Base-by-base conservation (phyloP, 1,139 yeast species). In the Yamadazyma sp. region DNA sequence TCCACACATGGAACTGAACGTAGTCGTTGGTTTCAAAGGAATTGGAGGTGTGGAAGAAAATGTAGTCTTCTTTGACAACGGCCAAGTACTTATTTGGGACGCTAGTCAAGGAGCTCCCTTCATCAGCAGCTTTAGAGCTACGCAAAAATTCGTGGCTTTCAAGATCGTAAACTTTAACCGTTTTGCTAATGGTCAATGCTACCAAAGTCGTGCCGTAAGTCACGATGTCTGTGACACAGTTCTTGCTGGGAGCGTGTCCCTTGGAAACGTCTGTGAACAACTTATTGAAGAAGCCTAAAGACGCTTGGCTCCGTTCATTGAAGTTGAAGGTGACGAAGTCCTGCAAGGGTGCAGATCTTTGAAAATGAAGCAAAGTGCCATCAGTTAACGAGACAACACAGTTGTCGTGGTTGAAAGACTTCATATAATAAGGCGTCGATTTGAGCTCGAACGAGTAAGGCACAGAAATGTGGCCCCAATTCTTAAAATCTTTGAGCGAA, bases 361-460 rank as follows among this genome's bases (percentile, higher is more conserved):
- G 53, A 59, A 83, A 60, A 46, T 81, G 79, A 49, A 82, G 57
- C 44, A 83, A 54, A 14, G 86, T 83, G 40, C 96, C 96, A 60
- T 88, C 95, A 33, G 73, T 71, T 39, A 87, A 65, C 1, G 87
- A 72, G 0, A 83, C 77, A 6, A 87, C 58, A 8, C 74, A 59
- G 41, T 69, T 67, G 14, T 56, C 53, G 0, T 65, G 47, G 36
- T 75, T 72, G 6, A 81, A 57, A 0, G 82, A 58, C 41, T 72
- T 69, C 43, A 87, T 51, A 16, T 69, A 61, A 42, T 77, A 77
- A 1, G 95, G 92, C n/a, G 42, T 30, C 11, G 65, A 61, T 50
- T 89, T 73, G 31, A 83, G 65, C 43, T 85, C 88, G 55, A 87
- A 86, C 11, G 88, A 80, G 55, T 83, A 84, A 1, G 95, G 95